Evolutionary conservation across 768 basidiomycete genomes (phyloP), one percentile per base, ranked within the genome.

Genomic region (Pisolithus albus): DNA sequence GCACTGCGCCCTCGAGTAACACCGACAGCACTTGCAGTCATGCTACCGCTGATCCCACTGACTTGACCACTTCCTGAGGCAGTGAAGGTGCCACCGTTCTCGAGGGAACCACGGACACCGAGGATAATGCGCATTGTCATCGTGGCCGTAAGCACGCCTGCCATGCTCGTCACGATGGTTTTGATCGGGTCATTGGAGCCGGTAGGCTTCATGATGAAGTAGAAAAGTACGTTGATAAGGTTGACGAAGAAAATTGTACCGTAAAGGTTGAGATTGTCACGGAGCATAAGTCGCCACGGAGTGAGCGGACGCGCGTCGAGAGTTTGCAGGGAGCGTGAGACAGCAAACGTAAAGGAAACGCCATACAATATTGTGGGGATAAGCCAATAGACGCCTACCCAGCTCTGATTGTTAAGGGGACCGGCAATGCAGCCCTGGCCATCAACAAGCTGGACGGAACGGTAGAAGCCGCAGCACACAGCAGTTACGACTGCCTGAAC

Each of bases 71-170:
- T 70, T 24, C 68, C 77, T 50, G 77, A 76, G n/a, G 76, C 66
- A 15, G 80, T 78, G 63, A 89, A 91, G 42, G 76, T 73, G 19
- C 89, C 89, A 39, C 89, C 89, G 39, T 77, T 67, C 21, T 72
- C 76, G 64, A 91, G 86, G 23, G 80, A 65, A n/a, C 88, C 89
- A 50, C 86, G 83, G 47, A 92, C 84, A 55, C 80, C 78, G 60
- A 92, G 85, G 56, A 92, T 76, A 73, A 92, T 89, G 58, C 89
- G 88, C 62, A 91, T 83, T 30, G 83, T 80, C 90, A 92, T 92
- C 16, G 89, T 88, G 38, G 87, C 83, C 26, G 90, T 92, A 53
- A 92, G 80, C 32, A 91, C 88, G 9, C 86, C 88, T 1, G 90
- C 79, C 86, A 92, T 91, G 70, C 81, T 82, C 21, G 87, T 88